Base-by-base conservation (phyloP, 345 rosid species). In the Bruguiera gymnorhiza region DNA sequence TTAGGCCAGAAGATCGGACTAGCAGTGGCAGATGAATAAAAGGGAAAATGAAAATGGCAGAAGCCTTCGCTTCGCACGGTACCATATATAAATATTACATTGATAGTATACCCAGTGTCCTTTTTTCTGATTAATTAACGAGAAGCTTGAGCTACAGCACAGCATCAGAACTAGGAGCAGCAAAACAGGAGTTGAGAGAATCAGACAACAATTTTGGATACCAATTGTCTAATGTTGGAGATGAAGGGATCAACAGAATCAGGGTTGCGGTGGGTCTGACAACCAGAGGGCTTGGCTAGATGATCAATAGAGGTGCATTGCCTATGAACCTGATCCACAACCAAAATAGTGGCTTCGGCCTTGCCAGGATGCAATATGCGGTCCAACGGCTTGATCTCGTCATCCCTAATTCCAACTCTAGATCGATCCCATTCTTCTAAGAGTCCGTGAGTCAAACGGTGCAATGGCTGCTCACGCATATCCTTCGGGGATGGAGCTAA, bases 381-480 rank as follows among this genome's bases (percentile, higher is more conserved):
- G 30, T 64, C 66, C 60, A 79, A 10, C 13, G 72, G 63, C 69
- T 27, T 61, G 2, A 8, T 46, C 13, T 71, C 69, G 27, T 68
- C 66, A 1, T 64, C 62, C 2, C 27, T 34, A 16, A 52, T 52
- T 3, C 69, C 75, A 6, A 54, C 21, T 70, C 78, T 73, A 23
- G 74, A 75, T 61, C 72, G 36, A 65, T 75, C 79, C 77, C 80
- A 75, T 36, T 75, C 69, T 62, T 61, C 69, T 1, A 75, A 46
- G 2, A 32, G 71, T 21, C 32, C 60, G 5, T 60, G 31, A 3
- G 79, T 67, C 8, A 75, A 68, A 21, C 72, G 71, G 61, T 79
- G 82, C 31, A 79, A 43, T 27, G 82, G 74, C 56, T 75, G 79
- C 15, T 36, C 69, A 36, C 65, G 55, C 62, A 29, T 68, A 27